These are phyloP conservation scores for Colletotrichum brevisporum DNA, from an alignment of 2,329 filamentous ascomycete genomes.

Conservation along the genomic window DNA sequence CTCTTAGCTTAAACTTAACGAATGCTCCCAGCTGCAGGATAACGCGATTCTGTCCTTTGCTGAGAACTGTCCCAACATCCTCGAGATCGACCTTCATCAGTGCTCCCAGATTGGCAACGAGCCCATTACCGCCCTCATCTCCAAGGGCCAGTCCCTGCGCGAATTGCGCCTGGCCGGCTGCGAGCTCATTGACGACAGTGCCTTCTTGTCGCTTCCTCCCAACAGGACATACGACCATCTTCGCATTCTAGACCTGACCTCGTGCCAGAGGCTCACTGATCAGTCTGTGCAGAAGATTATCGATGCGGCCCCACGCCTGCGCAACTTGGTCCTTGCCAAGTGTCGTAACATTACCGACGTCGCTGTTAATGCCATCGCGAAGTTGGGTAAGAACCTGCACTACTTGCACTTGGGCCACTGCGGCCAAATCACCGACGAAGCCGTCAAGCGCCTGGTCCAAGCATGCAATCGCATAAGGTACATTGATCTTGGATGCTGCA, in stretches of 20 bases:
- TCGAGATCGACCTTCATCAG: slow-evolving; percentile 95
- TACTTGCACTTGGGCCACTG: slow-evolving; percentile 98
- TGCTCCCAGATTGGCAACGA: slow-evolving; percentile 86
- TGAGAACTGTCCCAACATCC: slow-evolving; percentile 88
- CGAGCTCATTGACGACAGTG: slow-evolving; percentile 85
- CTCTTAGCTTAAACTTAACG: slow-evolving; percentile 89
- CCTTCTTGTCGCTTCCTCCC: slow-evolving; percentile 83
- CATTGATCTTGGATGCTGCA: slow-evolving; percentile 97
- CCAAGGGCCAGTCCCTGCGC: slow-evolving; percentile 84
- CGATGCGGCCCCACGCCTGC: slow-evolving; percentile 84
- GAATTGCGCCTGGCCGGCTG: slow-evolving; percentile 92
- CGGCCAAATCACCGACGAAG: slow-evolving; percentile 88
- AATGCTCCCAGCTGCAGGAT: slow-evolving; percentile 88
- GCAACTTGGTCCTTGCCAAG: slow-evolving; percentile 95
- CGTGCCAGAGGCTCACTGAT: slow-evolving; percentile 87
- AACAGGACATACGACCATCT: slow-evolving; percentile 85
- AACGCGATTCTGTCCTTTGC: slow-evolving; percentile 88
- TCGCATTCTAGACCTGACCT: slow-evolving; percentile 93
- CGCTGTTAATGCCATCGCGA: slow-evolving; percentile 88
- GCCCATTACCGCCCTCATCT: slow-evolving; percentile 85
- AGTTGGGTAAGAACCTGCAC: slow-evolving; percentile 94
- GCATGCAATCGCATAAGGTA: slow-evolving; percentile 95
- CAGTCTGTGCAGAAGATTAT: slow-evolving; percentile 91
- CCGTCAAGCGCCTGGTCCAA: slow-evolving; percentile 86
- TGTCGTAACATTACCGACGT: slow-evolving; percentile 93